A percentile compares a stretch with the other conserved stretches of the same genome.
Conservation (phyloP, 331 rosid species). For the Ulmus americana region DNA sequence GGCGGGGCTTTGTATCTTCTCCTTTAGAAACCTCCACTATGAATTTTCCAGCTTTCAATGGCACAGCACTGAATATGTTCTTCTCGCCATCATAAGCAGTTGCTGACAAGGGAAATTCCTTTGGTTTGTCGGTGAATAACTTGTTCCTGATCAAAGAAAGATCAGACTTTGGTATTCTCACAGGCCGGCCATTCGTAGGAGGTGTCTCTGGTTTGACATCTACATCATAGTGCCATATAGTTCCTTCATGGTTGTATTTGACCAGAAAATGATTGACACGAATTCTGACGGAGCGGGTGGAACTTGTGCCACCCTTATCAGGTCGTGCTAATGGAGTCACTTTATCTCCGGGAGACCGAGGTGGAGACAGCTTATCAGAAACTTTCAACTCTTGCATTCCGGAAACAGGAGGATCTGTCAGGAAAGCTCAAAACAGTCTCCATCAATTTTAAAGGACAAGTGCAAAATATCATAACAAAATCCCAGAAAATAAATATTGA, state of each 20-base stretch:
- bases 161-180: no score
- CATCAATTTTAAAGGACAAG: neutral
- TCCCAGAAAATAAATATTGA: no score
- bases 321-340: constrained; percentile 47
- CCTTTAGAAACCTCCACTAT: no score
- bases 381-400: no score
- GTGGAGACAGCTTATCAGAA: neutral
- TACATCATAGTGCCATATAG: constrained; percentile 53
- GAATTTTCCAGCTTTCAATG: no score
- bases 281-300: constrained; percentile 31
- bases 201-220: no score
- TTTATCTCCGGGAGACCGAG: constrained; percentile 16
- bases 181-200: no score
- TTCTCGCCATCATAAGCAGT: constrained; percentile 70
- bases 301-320: constrained; percentile 44
- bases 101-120: constrained; percentile 37
- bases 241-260: constrained; percentile 33
- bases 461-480: neutral
- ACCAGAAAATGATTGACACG: constrained; percentile 55
- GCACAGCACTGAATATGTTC: constrained; percentile 49
- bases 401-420: no score
- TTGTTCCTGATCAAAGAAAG: constrained; percentile 42
- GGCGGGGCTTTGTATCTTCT: no score
- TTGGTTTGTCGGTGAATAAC: constrained; percentile 43
- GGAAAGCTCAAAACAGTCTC: neutral